A percentile compares a stretch with the other conserved stretches of the same genome.
phyloP scores from a whole-genome alignment of 768 basidiomycete genomes.

The Polyporus arcularius region DNA sequence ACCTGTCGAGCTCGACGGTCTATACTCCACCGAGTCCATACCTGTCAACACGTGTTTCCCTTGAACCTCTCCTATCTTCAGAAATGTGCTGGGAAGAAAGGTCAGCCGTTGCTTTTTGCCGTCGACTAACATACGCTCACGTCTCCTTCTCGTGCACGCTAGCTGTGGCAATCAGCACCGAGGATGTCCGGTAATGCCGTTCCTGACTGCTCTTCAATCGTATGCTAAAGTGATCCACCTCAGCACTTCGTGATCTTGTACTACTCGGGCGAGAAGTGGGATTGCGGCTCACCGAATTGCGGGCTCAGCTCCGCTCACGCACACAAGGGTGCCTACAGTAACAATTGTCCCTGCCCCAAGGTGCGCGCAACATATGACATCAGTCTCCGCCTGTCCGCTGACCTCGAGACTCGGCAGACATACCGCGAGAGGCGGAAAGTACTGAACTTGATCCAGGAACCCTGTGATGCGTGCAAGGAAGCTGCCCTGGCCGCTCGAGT shows the following conservation, averaged over 20 bases:
- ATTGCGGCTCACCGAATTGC: conserved; percentile 56
- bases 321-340: conserved; percentile 51
- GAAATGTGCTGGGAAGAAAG: conserved; percentile 30
- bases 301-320: conserved; percentile 56
- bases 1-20: not conserved
- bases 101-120: conserved; percentile 10
- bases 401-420: conserved; percentile 11
- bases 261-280: conserved; percentile 58
- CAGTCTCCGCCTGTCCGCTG: not conserved
- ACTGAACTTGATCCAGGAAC: conserved; percentile 64
- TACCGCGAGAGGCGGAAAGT: conserved; percentile 53
- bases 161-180: conserved; percentile 31
- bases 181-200: conserved; percentile 26
- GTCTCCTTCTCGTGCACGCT: not conserved
- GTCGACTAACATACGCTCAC: not conserved
- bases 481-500: conserved; percentile 19
- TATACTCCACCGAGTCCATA: not conserved
- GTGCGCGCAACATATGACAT: conserved; percentile 26
- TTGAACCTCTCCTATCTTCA: conserved; percentile 63
- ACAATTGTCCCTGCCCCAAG: conserved; percentile 54
- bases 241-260: conserved; percentile 69
- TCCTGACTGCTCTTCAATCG: not conserved
- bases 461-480: conserved; percentile 57
- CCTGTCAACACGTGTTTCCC: conserved; percentile 36
- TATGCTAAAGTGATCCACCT: not conserved